phyloP scores from a whole-genome alignment of 805 yeast genomes.

The Starmerella bombicola region DNA sequence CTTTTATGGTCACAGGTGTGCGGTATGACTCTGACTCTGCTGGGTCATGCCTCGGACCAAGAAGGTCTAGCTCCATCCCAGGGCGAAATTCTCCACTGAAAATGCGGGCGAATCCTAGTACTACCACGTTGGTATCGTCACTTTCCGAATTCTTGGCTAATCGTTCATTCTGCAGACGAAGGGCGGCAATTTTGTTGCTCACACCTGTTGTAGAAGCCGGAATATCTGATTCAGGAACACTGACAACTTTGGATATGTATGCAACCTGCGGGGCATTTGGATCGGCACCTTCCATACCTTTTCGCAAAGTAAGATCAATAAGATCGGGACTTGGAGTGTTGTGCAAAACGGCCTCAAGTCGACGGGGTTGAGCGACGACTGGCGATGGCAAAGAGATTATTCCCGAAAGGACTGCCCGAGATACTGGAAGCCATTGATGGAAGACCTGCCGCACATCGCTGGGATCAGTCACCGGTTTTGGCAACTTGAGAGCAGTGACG shows the following conservation, averaged over 20 bases:
- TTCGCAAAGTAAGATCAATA: conserved; percentile 36
- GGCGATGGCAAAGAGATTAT: conserved; percentile 89
- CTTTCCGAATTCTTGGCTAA: background rate
- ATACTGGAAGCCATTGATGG: conserved; percentile 90
- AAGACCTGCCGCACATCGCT: conserved; percentile 45
- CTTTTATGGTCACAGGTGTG: conserved; percentile 48
- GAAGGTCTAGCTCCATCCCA: conserved; percentile 62
- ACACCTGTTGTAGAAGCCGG: conserved; percentile 33
- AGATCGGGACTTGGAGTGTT: conserved; percentile 41
- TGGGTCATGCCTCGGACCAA: conserved; percentile 85
- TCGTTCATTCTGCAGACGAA: conserved; percentile 48
- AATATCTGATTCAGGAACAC: conserved; percentile 69
- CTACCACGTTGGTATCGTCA: conserved; percentile 37
- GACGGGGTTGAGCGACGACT: conserved; percentile 51
- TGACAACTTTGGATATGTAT: conserved; percentile 78
- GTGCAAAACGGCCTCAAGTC: conserved; percentile 56
- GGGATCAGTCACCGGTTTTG: conserved; percentile 41
- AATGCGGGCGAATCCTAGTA: conserved; percentile 80
- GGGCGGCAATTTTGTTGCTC: conserved; percentile 23
- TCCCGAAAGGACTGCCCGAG: conserved; percentile 70
- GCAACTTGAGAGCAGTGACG: conserved; percentile 50
- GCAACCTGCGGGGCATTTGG: conserved; percentile 54
- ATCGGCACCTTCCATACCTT: conserved; percentile 57
- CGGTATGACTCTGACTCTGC: conserved; percentile 40
- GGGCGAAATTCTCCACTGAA: conserved; percentile 69